Evolutionary conservation across 116 monocot genomes (phyloP).

Genomic region (Cymodocea nodosa): DNA sequence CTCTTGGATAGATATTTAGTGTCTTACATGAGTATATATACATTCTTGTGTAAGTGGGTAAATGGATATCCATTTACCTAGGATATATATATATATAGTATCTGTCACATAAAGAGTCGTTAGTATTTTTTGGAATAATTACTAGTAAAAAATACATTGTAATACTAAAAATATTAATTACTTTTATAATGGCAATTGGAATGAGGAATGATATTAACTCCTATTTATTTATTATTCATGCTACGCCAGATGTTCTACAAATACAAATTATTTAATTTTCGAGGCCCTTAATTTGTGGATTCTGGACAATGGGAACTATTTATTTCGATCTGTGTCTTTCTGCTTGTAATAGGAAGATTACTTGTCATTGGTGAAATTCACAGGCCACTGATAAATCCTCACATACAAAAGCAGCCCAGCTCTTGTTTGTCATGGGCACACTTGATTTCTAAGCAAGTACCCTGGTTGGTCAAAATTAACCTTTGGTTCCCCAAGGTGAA

Average conservation of each 20-base stretch:
- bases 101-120: too few relatives aligned
- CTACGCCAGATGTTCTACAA: background rate
- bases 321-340: too few relatives aligned
- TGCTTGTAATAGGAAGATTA: constrained; percentile 19
- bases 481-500: constrained; percentile 44
- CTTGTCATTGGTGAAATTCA: constrained; percentile 61
- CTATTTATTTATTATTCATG: too few relatives aligned
- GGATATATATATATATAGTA: too few relatives aligned
- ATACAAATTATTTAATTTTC: background rate
- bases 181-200: background rate
- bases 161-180: background rate
- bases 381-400: constrained; percentile 61
- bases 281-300: background rate
- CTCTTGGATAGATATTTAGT: too few relatives aligned
- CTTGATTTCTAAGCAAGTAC: constrained; percentile 17
- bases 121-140: too few relatives aligned
- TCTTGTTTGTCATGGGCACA: constrained; percentile 22
- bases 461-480: constrained; percentile 36
- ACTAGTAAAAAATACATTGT: background rate
- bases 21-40: too few relatives aligned
- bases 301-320: background rate
- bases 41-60: too few relatives aligned
- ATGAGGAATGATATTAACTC: background rate
- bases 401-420: constrained; percentile 47
- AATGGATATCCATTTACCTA: too few relatives aligned